Base-by-base conservation (phyloP, 2,329 filamentous ascomycete genomes). In the Curvularia sp. region DNA sequence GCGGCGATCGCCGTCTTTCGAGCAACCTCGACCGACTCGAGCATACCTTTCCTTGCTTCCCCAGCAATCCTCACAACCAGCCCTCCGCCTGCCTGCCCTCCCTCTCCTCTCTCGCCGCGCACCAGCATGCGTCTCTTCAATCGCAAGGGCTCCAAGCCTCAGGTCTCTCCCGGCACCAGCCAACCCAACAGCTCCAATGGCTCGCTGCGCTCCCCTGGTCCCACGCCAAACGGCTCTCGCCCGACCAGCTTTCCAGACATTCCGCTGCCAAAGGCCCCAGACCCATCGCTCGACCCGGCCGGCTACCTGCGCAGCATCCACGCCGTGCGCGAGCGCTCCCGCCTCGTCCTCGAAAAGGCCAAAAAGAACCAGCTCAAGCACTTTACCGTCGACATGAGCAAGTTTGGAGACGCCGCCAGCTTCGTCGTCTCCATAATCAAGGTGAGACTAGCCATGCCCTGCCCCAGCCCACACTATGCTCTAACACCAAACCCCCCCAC, bases 361-460 rank as follows among this genome's bases (percentile, higher is more conserved):
- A 83, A 90, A 70, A 84, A 83, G 65, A 92, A 96, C 72, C 84
- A 90, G 67, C 84, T 97, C 61, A 86, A 86, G 67, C 93, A 97
- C 76, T 97, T 97, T 70, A 89, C 91, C 64, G 92, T 97, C 48
- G 93, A 97, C 77, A 87, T 93, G 84, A 79, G 78, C 78, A 96
- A 94, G 78, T 94, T 97, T 75, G 79, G 84, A 46, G 90, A 94
- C 64, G 94, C 94, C 0, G 92, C 93, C 13, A 85, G 85, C 44
- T 97, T 96, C 75, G 90, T 97, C 9, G 89, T 94, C n/a, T 89
- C 90, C 41, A 94, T 97, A 64, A 96, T 97, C 82, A 97, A 96
- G 89, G 93, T 93, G 81, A 66, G 83, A 33, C 22, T 35, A 26
- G 1, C 18, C 22, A 12, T 35, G 26, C n/a, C 15, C 42, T 47